Percentiles rank a stretch among this genome's conserved stretches.
Conservation (phyloP, 2,329 filamentous ascomycete genomes). For the Paraphoma chrysanthemicola region DNA sequence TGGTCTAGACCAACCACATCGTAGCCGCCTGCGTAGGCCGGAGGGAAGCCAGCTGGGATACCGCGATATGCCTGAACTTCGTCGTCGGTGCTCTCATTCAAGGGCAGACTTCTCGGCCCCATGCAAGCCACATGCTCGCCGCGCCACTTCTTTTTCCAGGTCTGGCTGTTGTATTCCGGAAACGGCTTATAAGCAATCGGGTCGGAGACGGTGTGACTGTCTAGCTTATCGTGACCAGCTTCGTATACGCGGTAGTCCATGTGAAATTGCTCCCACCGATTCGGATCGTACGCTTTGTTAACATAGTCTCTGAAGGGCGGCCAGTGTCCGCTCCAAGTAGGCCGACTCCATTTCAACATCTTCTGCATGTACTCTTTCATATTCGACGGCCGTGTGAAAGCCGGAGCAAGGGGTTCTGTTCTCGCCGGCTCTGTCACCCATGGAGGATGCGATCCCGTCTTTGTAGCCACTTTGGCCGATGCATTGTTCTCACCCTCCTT, state of each 20-base stretch:
- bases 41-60: conserved; percentile 55
- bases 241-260: conserved; percentile 51
- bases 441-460: conserved; percentile 24
- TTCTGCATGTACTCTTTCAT: conserved; percentile 49
- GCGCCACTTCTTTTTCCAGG: conserved; percentile 64
- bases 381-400: conserved; percentile 26
- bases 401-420: conserved; percentile 19
- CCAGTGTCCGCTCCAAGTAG: conserved; percentile 50
- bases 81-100: conserved; percentile 66
- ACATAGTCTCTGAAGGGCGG: conserved; percentile 54
- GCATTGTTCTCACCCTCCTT: neutral
- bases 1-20: conserved; percentile 47
- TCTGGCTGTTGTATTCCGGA: conserved; percentile 69
- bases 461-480: conserved; percentile 5
- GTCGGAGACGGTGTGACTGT: conserved; percentile 28
- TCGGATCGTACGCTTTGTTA: conserved; percentile 54
- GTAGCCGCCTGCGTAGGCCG: conserved; percentile 46
- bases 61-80: conserved; percentile 68
- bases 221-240: conserved; percentile 42
- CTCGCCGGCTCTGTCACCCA: conserved; percentile 32
- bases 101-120: conserved; percentile 61
- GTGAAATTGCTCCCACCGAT: conserved; percentile 56
- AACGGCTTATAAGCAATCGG: conserved; percentile 73
- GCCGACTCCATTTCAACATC: conserved; percentile 52
- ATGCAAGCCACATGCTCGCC: conserved; percentile 70